These are phyloP conservation scores for Rhodamnia argentea DNA, from an alignment of 345 rosid genomes.

Conservation along the genomic window DNA sequence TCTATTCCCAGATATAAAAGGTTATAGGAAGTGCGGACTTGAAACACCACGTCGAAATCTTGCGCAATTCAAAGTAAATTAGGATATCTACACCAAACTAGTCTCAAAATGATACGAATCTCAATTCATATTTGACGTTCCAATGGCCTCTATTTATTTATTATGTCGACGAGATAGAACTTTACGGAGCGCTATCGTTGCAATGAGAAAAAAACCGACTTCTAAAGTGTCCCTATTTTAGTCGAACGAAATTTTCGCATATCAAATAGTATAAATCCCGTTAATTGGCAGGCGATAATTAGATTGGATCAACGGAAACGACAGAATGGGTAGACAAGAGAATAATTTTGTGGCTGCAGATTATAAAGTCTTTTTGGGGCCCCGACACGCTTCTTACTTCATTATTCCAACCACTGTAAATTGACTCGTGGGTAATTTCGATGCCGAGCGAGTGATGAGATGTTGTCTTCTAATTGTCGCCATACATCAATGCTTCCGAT, in stretches of 20 bases:
- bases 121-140: neutral
- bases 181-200: fast-evolving
- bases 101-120: neutral
- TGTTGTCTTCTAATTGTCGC: neutral
- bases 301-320: neutral
- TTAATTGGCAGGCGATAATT: neutral
- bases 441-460: neutral
- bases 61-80: neutral
- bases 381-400: too few relatives aligned
- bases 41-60: neutral
- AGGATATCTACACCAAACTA: neutral
- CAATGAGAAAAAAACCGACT: neutral
- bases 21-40: neutral
- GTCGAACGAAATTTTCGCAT: neutral
- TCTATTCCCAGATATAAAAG: too few relatives aligned
- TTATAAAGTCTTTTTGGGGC: neutral
- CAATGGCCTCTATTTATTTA: neutral
- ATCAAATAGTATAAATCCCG: neutral
- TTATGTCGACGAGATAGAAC: neutral
- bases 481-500: too few relatives aligned
- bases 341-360: neutral
- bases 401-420: neutral
- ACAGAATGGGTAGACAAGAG: neutral
- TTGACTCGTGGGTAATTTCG: neutral
- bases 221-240: neutral